Base-by-base conservation (phyloP, 192 early-diverging fungal species). In the Oehlia diaphana region DNA sequence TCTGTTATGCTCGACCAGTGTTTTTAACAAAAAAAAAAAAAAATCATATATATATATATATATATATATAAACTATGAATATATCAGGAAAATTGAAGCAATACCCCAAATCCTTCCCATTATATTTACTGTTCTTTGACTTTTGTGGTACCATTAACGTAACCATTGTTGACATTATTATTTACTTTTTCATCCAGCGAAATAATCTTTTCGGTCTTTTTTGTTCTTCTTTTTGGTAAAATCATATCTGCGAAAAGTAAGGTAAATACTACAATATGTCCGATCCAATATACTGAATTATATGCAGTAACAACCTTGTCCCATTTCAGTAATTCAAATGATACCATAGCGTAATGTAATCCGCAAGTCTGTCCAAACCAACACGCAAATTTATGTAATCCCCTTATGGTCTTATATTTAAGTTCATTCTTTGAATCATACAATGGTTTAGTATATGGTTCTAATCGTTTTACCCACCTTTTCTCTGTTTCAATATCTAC, bases 401-500 rank as follows among this genome's bases (percentile, higher is more conserved):
- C 67, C 69, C 63, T 76, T 10, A 9, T 63, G 35, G 78, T 70
- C 1, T 10, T 26, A 5, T 76, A 74, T 9, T 80, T 79, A 26
- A 2, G 12, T 23, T 58, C 39, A 3, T 62, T 28, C 58, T 89
- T 80, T 33, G 70, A 63, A 3, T 77, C 68, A 72, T 83, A 84
- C 31, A 83, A 82, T 6, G 82, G 77, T 35, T 79, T 81, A 10
- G 83, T 76, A n/a, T 83, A 75, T 10, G 72, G 82, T 16, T 78
- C 79, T 19, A 88, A 72, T 9, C 79, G 81, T 49, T 76, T 82
- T 3, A 42, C 72, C 65, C 88, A 61, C 9, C 82, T 77, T 21
- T 79, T 78, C 79, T 91, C 90, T 21, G 82, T 85, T 68, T 86
- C 84, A 64, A 89, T 82, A 69, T 86, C 87, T 42, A 91, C 58